phyloP scores from a whole-genome alignment of 1,284 basidiomycete genomes.

The Schizopora paradoxa region DNA sequence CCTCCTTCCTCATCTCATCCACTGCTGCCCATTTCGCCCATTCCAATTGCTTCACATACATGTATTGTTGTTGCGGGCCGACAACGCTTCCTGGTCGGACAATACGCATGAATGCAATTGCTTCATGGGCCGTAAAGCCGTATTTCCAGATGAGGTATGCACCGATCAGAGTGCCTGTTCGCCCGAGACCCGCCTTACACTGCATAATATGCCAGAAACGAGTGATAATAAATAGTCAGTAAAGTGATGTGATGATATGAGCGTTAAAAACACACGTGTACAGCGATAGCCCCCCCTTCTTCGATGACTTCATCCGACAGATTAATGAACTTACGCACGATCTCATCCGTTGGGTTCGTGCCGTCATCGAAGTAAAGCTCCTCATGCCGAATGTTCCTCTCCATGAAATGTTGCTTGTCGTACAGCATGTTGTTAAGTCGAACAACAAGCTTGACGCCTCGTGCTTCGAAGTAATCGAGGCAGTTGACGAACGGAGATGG shows the following conservation, averaged over 20 bases:
- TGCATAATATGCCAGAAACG: conserved; percentile 33
- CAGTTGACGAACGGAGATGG: conserved; percentile 82
- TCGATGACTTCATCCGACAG: conserved; percentile 77
- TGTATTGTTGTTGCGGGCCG: conserved; percentile 90
- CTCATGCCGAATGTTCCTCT: conserved; percentile 84
- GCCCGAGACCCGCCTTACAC: conserved; percentile 92
- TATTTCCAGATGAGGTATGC: conserved; percentile 99
- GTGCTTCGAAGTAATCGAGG: conserved; percentile 86
- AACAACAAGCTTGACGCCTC: conserved; percentile 87
- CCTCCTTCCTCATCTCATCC: conserved; percentile 58
- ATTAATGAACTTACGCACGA: conserved; percentile 86
- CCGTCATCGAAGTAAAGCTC: conserved; percentile 98
- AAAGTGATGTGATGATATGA: conserved; percentile 15
- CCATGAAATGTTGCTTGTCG: conserved; percentile 78
- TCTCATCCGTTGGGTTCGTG: conserved; percentile 94
- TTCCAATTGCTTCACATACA: conserved; percentile 93
- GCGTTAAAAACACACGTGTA: conserved; percentile 59
- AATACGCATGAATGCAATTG: conserved; percentile 97
- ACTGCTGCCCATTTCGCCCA: conserved; percentile 91
- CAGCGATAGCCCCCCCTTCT: conserved; percentile 77
- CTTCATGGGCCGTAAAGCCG: conserved; percentile 97
- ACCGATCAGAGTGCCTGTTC: conserved; percentile 93
- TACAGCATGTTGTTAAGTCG: conserved; percentile 95
- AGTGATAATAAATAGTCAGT: conserved; percentile 17
- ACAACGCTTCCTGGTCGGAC: conserved; percentile 95